phyloP scores from a whole-genome alignment of 176 grass and related monocot genomes.

The Cymbopogon citratus region DNA sequence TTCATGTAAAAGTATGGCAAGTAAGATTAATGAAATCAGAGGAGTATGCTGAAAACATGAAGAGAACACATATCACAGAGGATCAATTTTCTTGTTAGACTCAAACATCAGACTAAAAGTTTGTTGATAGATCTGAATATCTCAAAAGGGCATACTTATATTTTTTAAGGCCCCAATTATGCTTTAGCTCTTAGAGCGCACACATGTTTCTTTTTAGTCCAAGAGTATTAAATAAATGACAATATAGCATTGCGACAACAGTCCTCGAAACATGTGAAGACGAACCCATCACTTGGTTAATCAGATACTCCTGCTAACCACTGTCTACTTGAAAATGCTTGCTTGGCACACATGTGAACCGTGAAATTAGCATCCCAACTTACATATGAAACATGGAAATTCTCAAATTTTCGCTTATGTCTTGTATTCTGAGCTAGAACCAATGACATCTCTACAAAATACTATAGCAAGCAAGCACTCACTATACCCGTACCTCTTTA shows the following conservation, averaged over 20 bases:
- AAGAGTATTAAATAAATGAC: too few relatives aligned
- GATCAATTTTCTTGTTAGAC: too few relatives aligned
- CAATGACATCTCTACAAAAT: too few relatives aligned
- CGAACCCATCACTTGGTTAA: not conserved
- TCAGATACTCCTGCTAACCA: not conserved
- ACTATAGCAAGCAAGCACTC: too few relatives aligned
- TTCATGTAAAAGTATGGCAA: not conserved
- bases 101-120: too few relatives aligned
- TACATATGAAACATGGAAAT: too few relatives aligned
- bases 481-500: slow-evolving; percentile 42
- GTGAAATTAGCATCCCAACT: not conserved
- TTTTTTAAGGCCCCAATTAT: not conserved
- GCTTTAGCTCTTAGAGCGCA: not conserved
- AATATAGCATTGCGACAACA: not conserved
- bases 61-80: too few relatives aligned
- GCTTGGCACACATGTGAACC: not conserved
- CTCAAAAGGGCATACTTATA: too few relatives aligned
- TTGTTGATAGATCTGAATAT: not conserved
- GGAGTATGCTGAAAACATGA: too few relatives aligned
- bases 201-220: not conserved
- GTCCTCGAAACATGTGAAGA: not conserved
- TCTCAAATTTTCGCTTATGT: too few relatives aligned
- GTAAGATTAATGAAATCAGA: too few relatives aligned
- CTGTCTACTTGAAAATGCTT: not conserved
- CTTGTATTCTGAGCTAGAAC: too few relatives aligned